Base-by-base conservation (phyloP, 352 stramenopile species). In the Thalassiosira sp. region DNA sequence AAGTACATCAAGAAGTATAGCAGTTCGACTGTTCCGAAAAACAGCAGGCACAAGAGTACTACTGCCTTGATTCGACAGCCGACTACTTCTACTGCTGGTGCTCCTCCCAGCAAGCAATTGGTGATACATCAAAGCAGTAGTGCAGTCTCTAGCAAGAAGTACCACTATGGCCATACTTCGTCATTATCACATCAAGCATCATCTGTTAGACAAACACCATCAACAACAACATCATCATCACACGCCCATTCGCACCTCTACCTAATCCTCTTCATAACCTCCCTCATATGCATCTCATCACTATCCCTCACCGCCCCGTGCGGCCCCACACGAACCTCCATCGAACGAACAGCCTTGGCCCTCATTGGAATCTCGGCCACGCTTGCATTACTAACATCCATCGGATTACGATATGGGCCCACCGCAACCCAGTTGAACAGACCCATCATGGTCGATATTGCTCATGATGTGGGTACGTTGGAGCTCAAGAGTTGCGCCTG, bases 201-300 rank as follows among this genome's bases (percentile, higher is more conserved):
- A 56, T 27, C 20, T 8, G 25, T 16, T n/a, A 27, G 46, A 33
- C 3, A 27, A 3, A 42, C 7, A 28, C 20, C 18, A 59, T 3
- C 6, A 59, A 42, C 16, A 46, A 27, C 27, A 15, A 15, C 52
- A 8, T 22, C 25, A 20, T 20, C 25, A 42, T 10, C 11, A 24
- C 52, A 68, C 27, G 22, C 40, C 15, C 40, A 56, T 1, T 7
- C 59, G 15, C 27, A 54, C 28, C 59, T 68, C 13, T 57, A 68
- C 45, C 59, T 68, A 35, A 15, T 68, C 37, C 22, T 68, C 16
- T 68, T 68, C 59, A 10, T 68, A 15, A 45, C 16, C 24, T 57
- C 37, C 16, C 5, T 58, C 0, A 45, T 68, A 37, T 57, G 33
- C 59, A 27, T 57, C 20, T 27, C 59, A 3, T 56, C 59, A 35